A percentile compares a stretch with the other conserved stretches of the same genome.
Conservation (phyloP, 768 basidiomycete species). For the Tricholoma matsutake region DNA sequence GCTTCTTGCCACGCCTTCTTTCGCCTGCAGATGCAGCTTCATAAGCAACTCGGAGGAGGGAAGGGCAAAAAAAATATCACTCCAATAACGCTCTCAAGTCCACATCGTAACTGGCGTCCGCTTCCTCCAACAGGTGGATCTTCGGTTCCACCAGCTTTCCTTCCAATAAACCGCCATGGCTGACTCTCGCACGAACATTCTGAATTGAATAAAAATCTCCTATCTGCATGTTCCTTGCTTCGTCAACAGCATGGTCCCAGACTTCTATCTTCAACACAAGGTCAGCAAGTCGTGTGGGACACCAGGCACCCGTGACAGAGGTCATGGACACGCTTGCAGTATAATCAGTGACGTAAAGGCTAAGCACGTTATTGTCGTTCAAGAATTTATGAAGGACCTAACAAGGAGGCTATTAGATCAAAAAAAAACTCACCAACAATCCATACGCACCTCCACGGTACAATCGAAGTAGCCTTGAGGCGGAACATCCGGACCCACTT, state of each 20-base stretch:
- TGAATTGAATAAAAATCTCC: constrained; percentile 51
- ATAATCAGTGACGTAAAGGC: constrained; percentile 66
- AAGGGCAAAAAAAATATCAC: constrained; percentile 33
- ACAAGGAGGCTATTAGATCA: neutral
- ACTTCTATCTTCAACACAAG: constrained; percentile 52
- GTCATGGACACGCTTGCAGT: constrained; percentile 38
- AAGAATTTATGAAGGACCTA: constrained; percentile 49
- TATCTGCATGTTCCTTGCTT: constrained; percentile 41
- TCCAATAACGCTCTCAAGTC: constrained; percentile 48
- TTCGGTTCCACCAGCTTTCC: constrained; percentile 51
- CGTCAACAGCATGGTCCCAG: constrained; percentile 49
- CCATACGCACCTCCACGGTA: constrained; percentile 48
- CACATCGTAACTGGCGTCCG: constrained; percentile 30
- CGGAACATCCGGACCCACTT: constrained; percentile 41
- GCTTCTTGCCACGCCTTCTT: constrained; percentile 42
- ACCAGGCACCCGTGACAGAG: constrained; percentile 42
- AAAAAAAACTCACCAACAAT: neutral
- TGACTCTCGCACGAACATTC: constrained; percentile 47
- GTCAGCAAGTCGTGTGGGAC: constrained; percentile 41
- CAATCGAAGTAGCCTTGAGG: constrained; percentile 59
- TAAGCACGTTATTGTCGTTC: constrained; percentile 37
- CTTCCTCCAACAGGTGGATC: constrained; percentile 40
- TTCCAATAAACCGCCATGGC: constrained; percentile 42
- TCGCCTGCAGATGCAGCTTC: constrained; percentile 35
- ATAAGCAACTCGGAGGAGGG: constrained; percentile 4